Percentiles rank a stretch among this genome's conserved stretches.
Conservation (phyloP, 495 filamentous ascomycete species). For the Tuber umbilicatum region DNA sequence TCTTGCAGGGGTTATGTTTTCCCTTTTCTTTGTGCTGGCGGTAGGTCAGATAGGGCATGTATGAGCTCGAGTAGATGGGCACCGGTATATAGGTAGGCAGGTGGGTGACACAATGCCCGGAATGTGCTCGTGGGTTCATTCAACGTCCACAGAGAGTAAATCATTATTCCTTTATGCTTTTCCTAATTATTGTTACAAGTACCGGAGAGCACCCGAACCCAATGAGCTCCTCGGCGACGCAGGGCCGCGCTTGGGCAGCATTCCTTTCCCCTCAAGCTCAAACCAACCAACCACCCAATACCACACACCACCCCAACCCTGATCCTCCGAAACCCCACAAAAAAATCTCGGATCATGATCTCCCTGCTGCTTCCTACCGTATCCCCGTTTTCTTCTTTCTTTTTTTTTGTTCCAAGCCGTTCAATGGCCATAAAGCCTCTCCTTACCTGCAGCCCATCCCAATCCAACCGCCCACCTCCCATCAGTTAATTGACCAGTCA, state of each 20-base stretch:
- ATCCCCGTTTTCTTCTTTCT: not conserved
- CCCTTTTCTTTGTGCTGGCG: not conserved
- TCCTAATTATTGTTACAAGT: not conserved
- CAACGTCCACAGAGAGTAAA: not conserved
- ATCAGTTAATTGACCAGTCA: not conserved
- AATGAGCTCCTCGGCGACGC: not conserved
- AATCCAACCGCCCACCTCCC: not conserved
- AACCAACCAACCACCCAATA: not conserved
- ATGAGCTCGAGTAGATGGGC: not conserved
- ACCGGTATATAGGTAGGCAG: not conserved
- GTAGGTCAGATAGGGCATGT: not conserved
- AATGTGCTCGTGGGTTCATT: not conserved
- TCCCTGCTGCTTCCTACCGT: not conserved
- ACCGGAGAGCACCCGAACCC: not conserved
- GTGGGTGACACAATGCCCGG: not conserved
- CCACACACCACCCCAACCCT: not conserved
- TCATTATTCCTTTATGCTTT: not conserved
- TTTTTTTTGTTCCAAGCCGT: not conserved
- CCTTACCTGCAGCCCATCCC: not conserved
- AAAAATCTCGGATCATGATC: not conserved
- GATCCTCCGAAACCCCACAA: slow-evolving; percentile 3
- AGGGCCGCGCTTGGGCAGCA: not conserved
- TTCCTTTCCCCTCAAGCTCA: not conserved
- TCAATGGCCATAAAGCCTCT: slow-evolving; percentile 4
- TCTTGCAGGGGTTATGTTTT: not conserved